Conservation (phyloP, 768 basidiomycete genomes). For the Tricholoma flavovirens region DNA sequence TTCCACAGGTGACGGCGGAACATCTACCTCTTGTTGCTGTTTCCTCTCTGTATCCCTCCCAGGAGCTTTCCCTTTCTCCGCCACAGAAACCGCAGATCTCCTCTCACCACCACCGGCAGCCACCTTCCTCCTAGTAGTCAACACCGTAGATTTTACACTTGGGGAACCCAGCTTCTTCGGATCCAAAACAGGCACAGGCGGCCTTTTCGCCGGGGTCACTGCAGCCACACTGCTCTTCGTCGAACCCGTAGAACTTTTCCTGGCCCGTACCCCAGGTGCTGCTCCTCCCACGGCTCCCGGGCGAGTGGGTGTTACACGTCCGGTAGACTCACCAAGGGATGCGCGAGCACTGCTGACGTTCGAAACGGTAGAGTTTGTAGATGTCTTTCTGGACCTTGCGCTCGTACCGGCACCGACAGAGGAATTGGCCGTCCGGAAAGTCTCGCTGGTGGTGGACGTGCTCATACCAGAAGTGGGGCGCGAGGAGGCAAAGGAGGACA, state of each 20-base stretch:
- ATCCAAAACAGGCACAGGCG: slow-evolving; percentile 26
- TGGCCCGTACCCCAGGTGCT: slow-evolving; percentile 1
- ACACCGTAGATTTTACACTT: slow-evolving; percentile 19
- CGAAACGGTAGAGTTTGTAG: slow-evolving; percentile 25
- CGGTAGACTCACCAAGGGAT: slow-evolving; percentile 1
- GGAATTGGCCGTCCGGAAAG: slow-evolving; percentile 40
- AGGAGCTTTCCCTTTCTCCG: slow-evolving; percentile 4
- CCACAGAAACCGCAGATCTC: not conserved
- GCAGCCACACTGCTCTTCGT: slow-evolving; percentile 14
- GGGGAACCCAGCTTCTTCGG: slow-evolving; percentile 26
- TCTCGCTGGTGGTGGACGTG: slow-evolving; percentile 12
- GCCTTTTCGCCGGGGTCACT: slow-evolving; percentile 22
- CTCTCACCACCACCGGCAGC: slow-evolving; percentile 1
- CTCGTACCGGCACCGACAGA: slow-evolving; percentile 12
- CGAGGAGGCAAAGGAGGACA: slow-evolving; percentile 3
- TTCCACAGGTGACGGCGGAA: not conserved
- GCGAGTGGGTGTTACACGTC: slow-evolving; percentile 8
- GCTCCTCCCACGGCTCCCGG: not conserved
- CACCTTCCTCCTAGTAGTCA: slow-evolving; percentile 23
- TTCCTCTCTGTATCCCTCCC: slow-evolving; percentile 9
- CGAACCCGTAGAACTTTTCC: slow-evolving; percentile 16
- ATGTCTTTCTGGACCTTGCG: slow-evolving; percentile 25
- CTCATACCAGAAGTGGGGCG: slow-evolving; percentile 13
- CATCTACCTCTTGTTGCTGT: slow-evolving; percentile 1
- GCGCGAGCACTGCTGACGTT: slow-evolving; percentile 10